Percentiles rank a stretch among this genome's conserved stretches.
These are phyloP conservation scores for Fusarium subtropicale DNA, from an alignment of 2,329 filamentous ascomycete genomes.

Conservation along the genomic window DNA sequence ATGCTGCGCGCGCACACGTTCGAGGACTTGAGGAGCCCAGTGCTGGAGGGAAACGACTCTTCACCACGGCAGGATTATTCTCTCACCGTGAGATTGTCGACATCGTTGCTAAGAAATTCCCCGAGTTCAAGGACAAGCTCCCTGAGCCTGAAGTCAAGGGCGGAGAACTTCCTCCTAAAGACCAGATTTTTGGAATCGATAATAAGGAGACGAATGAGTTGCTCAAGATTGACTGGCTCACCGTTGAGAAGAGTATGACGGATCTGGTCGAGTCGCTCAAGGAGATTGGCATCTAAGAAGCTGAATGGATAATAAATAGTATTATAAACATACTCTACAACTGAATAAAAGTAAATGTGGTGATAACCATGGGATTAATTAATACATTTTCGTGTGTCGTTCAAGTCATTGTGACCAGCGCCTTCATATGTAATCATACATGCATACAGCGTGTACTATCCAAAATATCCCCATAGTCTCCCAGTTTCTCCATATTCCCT, in stretches of 20 bases:
- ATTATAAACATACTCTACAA: conserved; percentile 11
- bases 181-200: conserved; percentile 64
- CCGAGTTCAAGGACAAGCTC: conserved; percentile 60
- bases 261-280: conserved; percentile 75
- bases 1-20: conserved; percentile 66
- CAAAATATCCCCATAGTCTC: background rate
- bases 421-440: conserved; percentile 8
- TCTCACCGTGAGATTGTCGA: conserved; percentile 59
- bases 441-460: conserved; percentile 4
- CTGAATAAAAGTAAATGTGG: background rate
- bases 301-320: background rate
- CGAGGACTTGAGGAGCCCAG: conserved; percentile 61
- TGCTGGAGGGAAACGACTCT: conserved; percentile 63
- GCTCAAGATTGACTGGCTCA: conserved; percentile 71
- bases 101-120: conserved; percentile 61
- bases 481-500: background rate
- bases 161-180: conserved; percentile 55
- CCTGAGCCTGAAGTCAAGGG: conserved; percentile 59
- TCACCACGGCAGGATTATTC: conserved; percentile 61
- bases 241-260: conserved; percentile 69
- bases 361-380: background rate
- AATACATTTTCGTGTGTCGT: conserved; percentile 14
- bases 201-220: conserved; percentile 69
- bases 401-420: conserved; percentile 12
- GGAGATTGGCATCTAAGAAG: conserved; percentile 49